Conservation (phyloP, 2,329 filamentous ascomycete genomes). For the Coniochaeta ligniaria region DNA sequence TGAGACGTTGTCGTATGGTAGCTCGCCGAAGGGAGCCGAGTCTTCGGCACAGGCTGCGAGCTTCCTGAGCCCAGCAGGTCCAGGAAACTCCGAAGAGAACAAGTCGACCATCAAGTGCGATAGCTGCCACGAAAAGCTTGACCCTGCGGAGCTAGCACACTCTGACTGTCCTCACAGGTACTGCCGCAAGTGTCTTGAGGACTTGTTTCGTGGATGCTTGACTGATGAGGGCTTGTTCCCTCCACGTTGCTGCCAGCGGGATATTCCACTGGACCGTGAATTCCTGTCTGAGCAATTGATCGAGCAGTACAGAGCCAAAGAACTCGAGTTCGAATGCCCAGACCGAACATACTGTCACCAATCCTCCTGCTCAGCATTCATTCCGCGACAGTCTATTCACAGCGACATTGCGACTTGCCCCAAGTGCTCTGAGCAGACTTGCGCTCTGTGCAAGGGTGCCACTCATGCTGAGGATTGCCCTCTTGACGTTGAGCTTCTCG, state of each 20-base stretch:
- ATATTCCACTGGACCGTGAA: conserved; percentile 27
- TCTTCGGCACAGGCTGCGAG: conserved; percentile 10
- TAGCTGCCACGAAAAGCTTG: conserved; percentile 2
- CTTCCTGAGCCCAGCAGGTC: neutral
- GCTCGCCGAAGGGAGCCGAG: conserved; percentile 1
- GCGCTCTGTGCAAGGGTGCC: conserved; percentile 39
- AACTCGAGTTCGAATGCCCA: conserved; percentile 38
- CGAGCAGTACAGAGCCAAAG: conserved; percentile 32
- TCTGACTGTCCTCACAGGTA: conserved; percentile 39
- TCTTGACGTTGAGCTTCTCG: conserved; percentile 28
- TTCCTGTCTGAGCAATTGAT: conserved; percentile 29
- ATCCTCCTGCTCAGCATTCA: conserved; percentile 36
- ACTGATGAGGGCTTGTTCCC: conserved; percentile 46
- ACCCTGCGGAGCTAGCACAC: neutral
- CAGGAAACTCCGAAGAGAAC: neutral
- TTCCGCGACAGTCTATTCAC: conserved; percentile 24
- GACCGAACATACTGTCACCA: conserved; percentile 44
- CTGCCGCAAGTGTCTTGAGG: conserved; percentile 38
- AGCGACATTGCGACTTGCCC: conserved; percentile 31
- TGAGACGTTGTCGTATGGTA: neutral
- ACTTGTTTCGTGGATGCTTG: conserved; percentile 35
- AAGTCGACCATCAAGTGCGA: conserved; percentile 3
- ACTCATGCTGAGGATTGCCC: conserved; percentile 41
- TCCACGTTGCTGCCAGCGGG: conserved; percentile 41
- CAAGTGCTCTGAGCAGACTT: conserved; percentile 36